Evolutionary conservation across 2,329 filamentous ascomycete species (phyloP).

Genomic region (Aspergillus fumigatus): DNA sequence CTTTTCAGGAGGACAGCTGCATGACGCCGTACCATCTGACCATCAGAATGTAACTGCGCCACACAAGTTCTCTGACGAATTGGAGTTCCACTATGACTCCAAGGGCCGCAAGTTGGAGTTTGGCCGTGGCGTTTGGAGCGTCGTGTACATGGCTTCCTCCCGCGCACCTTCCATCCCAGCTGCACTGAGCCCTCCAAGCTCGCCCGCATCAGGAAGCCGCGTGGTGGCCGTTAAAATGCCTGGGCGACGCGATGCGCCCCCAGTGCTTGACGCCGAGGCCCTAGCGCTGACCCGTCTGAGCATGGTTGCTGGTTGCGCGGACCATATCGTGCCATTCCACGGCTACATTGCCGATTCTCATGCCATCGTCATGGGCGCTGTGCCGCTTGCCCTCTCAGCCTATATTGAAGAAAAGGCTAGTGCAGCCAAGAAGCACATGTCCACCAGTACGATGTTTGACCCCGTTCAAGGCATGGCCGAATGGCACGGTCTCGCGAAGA

Average conservation of each 20-base stretch:
- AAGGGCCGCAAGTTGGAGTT: conserved; percentile 34
- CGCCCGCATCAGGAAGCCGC: conserved; percentile 27
- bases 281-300: conserved; percentile 38
- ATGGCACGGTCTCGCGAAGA: conserved; percentile 39
- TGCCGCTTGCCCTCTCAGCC: conserved; percentile 39
- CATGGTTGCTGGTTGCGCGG: conserved; percentile 26
- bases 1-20: conserved; percentile 2
- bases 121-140: conserved; percentile 46
- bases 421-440: conserved; percentile 25
- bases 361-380: conserved; percentile 43
- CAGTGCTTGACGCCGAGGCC: conserved; percentile 42
- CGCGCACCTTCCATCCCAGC: conserved; percentile 9
- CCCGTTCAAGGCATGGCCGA: conserved; percentile 38
- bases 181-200: conserved; percentile 31
- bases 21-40: not conserved
- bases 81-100: conserved; percentile 28
- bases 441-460: conserved; percentile 43
- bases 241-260: conserved; percentile 35
- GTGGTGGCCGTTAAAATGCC: conserved; percentile 45
- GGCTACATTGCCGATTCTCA: conserved; percentile 37
- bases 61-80: conserved; percentile 28
- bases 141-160: conserved; percentile 41
- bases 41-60: conserved; percentile 10
- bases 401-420: conserved; percentile 37
- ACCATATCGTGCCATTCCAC: conserved; percentile 42